These are phyloP conservation scores for Zymoseptoria brevis DNA, from an alignment of 2,329 filamentous ascomycete species.

Conservation along the genomic window DNA sequence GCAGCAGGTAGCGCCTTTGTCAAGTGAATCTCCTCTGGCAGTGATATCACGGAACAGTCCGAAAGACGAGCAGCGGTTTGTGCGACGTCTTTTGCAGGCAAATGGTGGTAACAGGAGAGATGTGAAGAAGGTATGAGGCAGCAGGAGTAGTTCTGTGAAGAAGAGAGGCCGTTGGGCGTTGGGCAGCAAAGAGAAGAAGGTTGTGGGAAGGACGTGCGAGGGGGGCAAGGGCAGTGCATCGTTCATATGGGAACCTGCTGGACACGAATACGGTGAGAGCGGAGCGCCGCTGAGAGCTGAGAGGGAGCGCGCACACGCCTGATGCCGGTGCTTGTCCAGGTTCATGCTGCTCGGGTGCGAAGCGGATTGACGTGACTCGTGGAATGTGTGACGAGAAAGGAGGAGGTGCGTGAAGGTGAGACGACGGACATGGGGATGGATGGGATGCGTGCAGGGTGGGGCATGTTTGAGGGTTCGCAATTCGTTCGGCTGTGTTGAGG, in stretches of 20 bases:
- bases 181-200: slow-evolving; percentile 13
- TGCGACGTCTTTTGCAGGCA: neutral
- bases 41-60: neutral
- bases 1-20: slow-evolving; percentile 4
- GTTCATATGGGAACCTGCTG: slow-evolving; percentile 17
- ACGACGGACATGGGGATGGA: neutral
- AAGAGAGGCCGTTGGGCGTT: slow-evolving; percentile 4
- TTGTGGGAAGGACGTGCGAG: slow-evolving; percentile 9
- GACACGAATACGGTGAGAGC: neutral
- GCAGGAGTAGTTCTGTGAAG: neutral
- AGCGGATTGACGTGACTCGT: neutral
- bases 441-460: neutral
- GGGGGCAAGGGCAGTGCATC: slow-evolving; percentile 11
- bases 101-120: neutral
- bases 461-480: neutral
- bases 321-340: neutral
- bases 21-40: neutral
- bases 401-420: neutral
- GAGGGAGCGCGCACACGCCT: neutral
- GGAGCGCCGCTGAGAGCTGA: neutral
- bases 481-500: neutral
- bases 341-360: neutral
- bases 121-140: slow-evolving; percentile 4
- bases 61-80: neutral
- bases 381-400: neutral